Base-by-base conservation (phyloP, 352 stramenopile species). In the Thalassiosira hispida region DNA sequence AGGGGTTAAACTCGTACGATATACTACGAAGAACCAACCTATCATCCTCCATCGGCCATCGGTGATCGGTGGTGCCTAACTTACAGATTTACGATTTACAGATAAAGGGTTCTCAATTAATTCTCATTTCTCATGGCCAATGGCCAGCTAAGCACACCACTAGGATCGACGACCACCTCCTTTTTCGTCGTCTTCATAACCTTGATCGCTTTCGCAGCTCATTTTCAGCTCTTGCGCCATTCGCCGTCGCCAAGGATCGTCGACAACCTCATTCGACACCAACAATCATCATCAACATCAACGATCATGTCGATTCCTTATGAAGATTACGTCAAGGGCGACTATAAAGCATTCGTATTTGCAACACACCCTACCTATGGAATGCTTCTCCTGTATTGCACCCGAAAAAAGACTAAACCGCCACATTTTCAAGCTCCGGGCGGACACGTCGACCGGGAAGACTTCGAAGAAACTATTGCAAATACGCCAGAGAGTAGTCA, bases 241-340 rank as follows among this genome's bases (percentile, higher is more conserved):
- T 52, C 25, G 12, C 31, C 31, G 31, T 38, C 31, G n/a, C n/a
- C n/a, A n/a, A n/a, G n/a, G n/a, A n/a, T n/a, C n/a, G 57, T 51
- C 33, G 47, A 66, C 40, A 25, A 67, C 20, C 63, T 18, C 22
- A 33, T 62, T n/a, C n/a, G 63, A 91, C 73, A 22, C 77, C 60
- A 63, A 97, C 95, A 5, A 92, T 94, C 0, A 70, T 90, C 44
- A 95, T 67, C 63, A 96, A 96, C 81, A 97, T 96, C 82, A 97
- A 96, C 0, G 94, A 66, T 31, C 6, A 53, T 42, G 23, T 14
- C 59, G 27, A 35, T 22, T 52, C 16, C 23, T 12, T 23, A 62
- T 16, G n/a, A 62, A 2, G 47, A 63, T 55, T 78, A 78, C 20
- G 9, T 52, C 40, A 72, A 75, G 16, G 72, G 75, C 12, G 79